Evolutionary conservation across 148 eudicot species (phyloP).

Genomic region (Pouteria glomerata): DNA sequence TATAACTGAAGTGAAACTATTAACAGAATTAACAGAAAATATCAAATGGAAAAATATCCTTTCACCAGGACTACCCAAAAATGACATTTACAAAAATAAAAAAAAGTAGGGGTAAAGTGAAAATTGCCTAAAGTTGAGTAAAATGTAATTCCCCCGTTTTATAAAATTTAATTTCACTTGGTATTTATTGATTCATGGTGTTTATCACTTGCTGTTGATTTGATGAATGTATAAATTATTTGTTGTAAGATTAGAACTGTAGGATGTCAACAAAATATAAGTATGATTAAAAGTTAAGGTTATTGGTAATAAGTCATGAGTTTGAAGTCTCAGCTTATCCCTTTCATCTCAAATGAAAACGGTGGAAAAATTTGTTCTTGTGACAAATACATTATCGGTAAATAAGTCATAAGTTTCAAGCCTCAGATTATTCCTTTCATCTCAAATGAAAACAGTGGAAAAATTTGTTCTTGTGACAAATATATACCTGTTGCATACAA

Average conservation of each 20-base stretch:
- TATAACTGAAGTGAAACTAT: too few species aligned
- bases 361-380: not conserved
- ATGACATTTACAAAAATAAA: too few species aligned
- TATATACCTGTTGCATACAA: too few species aligned
- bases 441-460: not conserved
- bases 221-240: not conserved
- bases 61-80: too few species aligned
- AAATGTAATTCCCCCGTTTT: too few species aligned
- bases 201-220: not conserved
- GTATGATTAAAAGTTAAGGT: not conserved
- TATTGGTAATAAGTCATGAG: not conserved
- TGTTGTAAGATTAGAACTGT: not conserved
- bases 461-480: not conserved
- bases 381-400: not conserved
- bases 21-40: too few species aligned
- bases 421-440: not conserved
- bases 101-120: too few species aligned
- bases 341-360: not conserved
- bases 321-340: not conserved
- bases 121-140: too few species aligned
- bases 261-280: not conserved
- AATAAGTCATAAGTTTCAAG: not conserved
- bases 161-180: not conserved
- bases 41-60: too few species aligned
- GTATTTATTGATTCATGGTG: not conserved